phyloP scores from a whole-genome alignment of 768 basidiomycete species.

The Xanthoconium stramineum region DNA sequence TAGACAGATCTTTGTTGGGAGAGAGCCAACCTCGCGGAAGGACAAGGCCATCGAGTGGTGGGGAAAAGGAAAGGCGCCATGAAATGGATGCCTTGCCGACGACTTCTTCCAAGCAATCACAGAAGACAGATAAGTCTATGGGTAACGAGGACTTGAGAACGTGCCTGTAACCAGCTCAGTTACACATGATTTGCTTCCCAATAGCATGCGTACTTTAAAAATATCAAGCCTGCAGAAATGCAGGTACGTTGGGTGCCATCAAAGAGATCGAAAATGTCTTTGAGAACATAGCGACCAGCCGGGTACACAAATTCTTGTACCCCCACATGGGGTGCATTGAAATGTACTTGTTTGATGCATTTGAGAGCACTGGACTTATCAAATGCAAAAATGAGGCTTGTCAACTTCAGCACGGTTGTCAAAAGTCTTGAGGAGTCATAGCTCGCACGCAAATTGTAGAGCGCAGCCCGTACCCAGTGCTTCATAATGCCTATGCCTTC shows the following conservation, averaged over 20 bases:
- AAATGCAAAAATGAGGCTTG: constrained; percentile 37
- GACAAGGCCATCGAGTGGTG: constrained; percentile 41
- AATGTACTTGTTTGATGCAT: constrained; percentile 36
- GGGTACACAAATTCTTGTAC: constrained; percentile 9
- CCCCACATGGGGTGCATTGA: constrained; percentile 15
- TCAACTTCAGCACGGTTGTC: constrained; percentile 34
- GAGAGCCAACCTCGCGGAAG: constrained; percentile 56
- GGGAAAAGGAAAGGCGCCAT: constrained; percentile 18
- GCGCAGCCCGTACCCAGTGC: constrained; percentile 43
- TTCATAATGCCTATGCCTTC: constrained; percentile 37
- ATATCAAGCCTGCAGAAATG: constrained; percentile 35
- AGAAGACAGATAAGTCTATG: constrained; percentile 48
- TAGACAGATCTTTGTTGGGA: constrained; percentile 12
- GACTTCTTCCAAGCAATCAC: constrained; percentile 49
- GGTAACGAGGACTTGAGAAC: constrained; percentile 36
- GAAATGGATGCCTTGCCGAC: constrained; percentile 41
- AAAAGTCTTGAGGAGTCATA: constrained; percentile 25
- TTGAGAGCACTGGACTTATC: constrained; percentile 32
- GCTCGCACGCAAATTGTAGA: constrained; percentile 35
- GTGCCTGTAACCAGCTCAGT: constrained; percentile 35
- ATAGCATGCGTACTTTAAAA: constrained; percentile 35
- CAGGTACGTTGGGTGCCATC: constrained; percentile 26
- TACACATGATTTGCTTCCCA: constrained; percentile 13
- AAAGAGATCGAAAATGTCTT: constrained; percentile 31
- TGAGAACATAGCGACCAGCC: constrained; percentile 26